phyloP scores from a whole-genome alignment of 2,329 filamentous ascomycete genomes.

The Didymellaceae sp. region DNA sequence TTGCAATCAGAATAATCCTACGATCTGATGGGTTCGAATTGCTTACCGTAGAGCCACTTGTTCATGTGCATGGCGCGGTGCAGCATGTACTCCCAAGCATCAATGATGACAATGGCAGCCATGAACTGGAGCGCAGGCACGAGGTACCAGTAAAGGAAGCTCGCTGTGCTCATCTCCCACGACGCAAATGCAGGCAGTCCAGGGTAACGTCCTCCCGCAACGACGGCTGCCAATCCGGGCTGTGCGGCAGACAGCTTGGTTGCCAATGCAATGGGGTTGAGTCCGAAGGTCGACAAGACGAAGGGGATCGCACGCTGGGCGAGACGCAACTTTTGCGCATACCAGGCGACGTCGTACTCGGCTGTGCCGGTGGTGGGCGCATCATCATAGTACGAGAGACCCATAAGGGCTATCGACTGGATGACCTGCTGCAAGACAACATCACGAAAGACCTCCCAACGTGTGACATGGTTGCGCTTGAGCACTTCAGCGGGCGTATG shows the following conservation, averaged over 20 bases:
- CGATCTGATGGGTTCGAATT: background rate
- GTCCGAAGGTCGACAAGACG: constrained; percentile 72
- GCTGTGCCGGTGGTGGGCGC: constrained; percentile 77
- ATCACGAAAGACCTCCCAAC: constrained; percentile 86
- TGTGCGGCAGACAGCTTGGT: constrained; percentile 75
- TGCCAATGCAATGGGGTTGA: constrained; percentile 78
- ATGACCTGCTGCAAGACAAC: constrained; percentile 91
- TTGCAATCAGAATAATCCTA: constrained; percentile 13
- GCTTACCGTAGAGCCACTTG: constrained; percentile 93
- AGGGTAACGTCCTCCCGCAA: constrained; percentile 84
- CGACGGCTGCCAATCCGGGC: constrained; percentile 74
- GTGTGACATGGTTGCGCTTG: constrained; percentile 84
- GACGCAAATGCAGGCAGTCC: constrained; percentile 77
- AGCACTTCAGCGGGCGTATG: constrained; percentile 92
- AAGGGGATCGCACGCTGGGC: constrained; percentile 79
- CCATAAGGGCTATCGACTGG: constrained; percentile 74
- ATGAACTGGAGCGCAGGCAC: constrained; percentile 81
- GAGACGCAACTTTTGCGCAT: constrained; percentile 82
- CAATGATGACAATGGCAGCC: constrained; percentile 76
- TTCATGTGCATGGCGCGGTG: constrained; percentile 98
- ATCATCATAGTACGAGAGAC: constrained; percentile 74
- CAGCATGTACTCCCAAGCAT: constrained; percentile 98
- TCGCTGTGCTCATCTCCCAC: constrained; percentile 81
- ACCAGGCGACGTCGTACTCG: constrained; percentile 85
- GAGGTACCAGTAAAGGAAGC: constrained; percentile 77